Base-by-base conservation (phyloP, 176 grass and related monocot genomes). In the Oryza meridionalis region DNA sequence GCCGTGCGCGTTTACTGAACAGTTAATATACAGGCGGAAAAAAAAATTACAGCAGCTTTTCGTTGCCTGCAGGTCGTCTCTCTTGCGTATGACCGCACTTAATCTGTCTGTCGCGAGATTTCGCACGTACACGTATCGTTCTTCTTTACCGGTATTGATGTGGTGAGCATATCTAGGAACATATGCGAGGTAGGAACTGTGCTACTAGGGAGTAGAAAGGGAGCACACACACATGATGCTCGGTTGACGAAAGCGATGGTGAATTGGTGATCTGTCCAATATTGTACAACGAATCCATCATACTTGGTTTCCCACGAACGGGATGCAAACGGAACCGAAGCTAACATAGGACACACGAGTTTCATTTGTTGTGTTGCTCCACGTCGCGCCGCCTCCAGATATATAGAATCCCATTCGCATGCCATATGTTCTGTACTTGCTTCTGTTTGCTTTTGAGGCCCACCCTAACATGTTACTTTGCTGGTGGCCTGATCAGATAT, bases 201-300 rank as follows among this genome's bases (percentile, higher is more conserved):
- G 46, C 26, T 14, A 1, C 11, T 16, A 1, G 55, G 62, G 17
- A n/a, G 53, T 47, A 43, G 44, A 73, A 51, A 72, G n/a, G 19
- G 2, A 16, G 40, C 29, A 42, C 24, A 65, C 33, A 73, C 77
- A 55, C 44, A 58, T 67, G 69, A 55, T 37, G 58, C 25, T 35
- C 51, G 69, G 43, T 16, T 19, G 67, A 26, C 43, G 58, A 9
- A 14, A 77, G 16, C 17, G 6, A 2, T 13, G 24, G 69, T 71
- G 86, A 82, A 24, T 0, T 12, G 32, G 69, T 71, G 86, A 82
- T 33, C 50, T 87, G 85, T 62, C 85, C 3, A 19, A 9, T 65
- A 77, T 71, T 71, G 85, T 76, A 15, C 65, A 5, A 82, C 85
- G 65, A 86, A 61, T 21, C 14, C 73, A 43, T 12, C 38, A 40